phyloP scores from a whole-genome alignment of 345 rosid genomes.

The Brassica carinata region DNA sequence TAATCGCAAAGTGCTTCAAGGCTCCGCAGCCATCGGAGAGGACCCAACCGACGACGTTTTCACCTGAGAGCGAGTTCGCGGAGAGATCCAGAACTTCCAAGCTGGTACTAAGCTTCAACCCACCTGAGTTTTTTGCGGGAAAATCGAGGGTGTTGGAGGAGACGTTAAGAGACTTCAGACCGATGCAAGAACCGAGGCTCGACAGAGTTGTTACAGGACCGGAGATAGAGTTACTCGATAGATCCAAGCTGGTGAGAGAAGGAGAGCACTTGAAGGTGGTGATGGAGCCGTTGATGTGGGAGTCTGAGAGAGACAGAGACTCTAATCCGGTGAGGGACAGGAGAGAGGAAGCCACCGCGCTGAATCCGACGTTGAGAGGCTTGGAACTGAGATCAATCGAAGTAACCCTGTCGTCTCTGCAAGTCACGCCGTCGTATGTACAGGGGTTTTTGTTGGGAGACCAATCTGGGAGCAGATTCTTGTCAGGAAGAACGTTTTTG shows the following conservation, averaged over 20 bases:
- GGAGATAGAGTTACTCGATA: conserved; percentile 62
- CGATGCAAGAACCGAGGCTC: conserved; percentile 54
- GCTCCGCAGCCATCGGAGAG: conserved; percentile 62
- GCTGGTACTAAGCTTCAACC: conserved; percentile 45
- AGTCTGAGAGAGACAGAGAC: conserved; percentile 49
- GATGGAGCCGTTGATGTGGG: conserved; percentile 66
- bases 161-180: conserved; percentile 57
- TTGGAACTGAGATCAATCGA: conserved; percentile 57
- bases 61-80: conserved; percentile 54
- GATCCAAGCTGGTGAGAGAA: conserved; percentile 65
- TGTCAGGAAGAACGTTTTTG: conserved; percentile 54
- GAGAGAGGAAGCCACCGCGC: conserved; percentile 54
- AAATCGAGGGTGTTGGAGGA: conserved; percentile 62
- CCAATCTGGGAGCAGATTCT: conserved; percentile 61
- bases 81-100: conserved; percentile 83
- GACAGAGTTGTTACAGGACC: conserved; percentile 61
- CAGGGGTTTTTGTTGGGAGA: conserved; percentile 62
- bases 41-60: conserved; percentile 56
- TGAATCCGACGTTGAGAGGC: conserved; percentile 58
- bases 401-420: conserved; percentile 59
- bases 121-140: conserved; percentile 47
- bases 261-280: conserved; percentile 71
- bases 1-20: conserved; percentile 51
- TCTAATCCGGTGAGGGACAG: conserved; percentile 58
- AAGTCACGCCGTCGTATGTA: conserved; percentile 62